Percentiles rank a stretch among this genome's conserved stretches.
These are phyloP conservation scores for Fusarium sp. DNA, from an alignment of 2,329 filamentous ascomycete species.

Conservation along the genomic window DNA sequence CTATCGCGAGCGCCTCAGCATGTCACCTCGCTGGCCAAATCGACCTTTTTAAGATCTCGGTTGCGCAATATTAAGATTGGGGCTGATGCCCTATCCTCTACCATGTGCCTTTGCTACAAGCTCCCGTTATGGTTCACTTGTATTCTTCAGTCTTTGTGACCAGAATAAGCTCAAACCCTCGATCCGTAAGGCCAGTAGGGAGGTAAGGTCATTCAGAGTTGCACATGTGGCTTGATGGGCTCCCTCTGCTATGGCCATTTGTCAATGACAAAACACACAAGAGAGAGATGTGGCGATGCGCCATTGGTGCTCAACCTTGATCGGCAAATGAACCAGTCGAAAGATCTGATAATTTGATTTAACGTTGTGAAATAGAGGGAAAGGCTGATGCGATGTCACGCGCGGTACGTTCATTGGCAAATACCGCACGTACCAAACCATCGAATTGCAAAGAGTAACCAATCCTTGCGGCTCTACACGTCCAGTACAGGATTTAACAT, in stretches of 20 bases:
- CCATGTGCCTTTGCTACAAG: neutral
- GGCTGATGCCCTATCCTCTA: neutral
- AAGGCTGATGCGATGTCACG: no score
- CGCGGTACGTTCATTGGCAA: no score
- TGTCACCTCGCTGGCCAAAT: neutral
- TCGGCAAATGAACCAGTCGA: neutral
- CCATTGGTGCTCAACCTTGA: neutral
- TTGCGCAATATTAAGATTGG: neutral
- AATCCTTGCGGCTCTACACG: no score
- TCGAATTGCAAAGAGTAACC: no score
- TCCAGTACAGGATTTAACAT: no score
- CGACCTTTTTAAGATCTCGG: neutral
- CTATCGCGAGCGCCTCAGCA: neutral
- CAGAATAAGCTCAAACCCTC: neutral
- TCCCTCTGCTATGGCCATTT: neutral
- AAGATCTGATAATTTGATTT: neutral
- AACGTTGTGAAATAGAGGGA: accelerated
- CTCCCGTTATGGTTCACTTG: no score
- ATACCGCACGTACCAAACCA: no score
- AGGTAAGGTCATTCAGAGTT: neutral
- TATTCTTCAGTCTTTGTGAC: no score
- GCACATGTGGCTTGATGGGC: neutral
- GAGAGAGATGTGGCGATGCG: neutral
- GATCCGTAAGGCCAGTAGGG: neutral
- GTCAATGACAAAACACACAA: neutral